phyloP scores from a whole-genome alignment of 2,329 filamentous ascomycete species.

The Botrytis medusae region DNA sequence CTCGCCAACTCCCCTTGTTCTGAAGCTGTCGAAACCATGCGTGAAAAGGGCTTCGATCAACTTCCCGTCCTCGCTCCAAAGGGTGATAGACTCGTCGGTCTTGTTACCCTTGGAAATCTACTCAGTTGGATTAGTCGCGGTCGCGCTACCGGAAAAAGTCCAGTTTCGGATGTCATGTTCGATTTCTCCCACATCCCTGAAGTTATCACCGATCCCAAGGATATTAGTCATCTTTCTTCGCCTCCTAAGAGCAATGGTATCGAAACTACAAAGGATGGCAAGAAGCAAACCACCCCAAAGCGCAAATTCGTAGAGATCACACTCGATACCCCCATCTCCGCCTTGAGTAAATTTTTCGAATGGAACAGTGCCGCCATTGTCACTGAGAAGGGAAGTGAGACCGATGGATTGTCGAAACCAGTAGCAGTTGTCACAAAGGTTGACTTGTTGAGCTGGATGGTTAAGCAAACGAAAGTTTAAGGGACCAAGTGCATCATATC shows the following conservation, averaged over 20 bases:
- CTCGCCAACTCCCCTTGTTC: constrained; percentile 69
- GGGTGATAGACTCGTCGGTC: constrained; percentile 75
- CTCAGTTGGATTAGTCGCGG: constrained; percentile 86
- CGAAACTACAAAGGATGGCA: constrained; percentile 35
- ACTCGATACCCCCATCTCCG: constrained; percentile 77
- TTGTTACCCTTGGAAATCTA: constrained; percentile 93
- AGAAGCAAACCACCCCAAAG: constrained; percentile 48
- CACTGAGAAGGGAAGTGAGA: constrained; percentile 67
- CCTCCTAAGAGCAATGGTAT: constrained; percentile 38
- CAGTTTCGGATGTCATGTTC: constrained; percentile 91
- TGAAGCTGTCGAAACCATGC: constrained; percentile 95
- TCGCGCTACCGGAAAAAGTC: constrained; percentile 70
- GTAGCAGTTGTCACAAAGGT: constrained; percentile 95
- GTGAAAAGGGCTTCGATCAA: constrained; percentile 97
- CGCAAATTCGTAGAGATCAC: constrained; percentile 93
- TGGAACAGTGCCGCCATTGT: constrained; percentile 97
- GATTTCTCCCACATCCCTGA: constrained; percentile 86
- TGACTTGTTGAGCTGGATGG: constrained; percentile 88
- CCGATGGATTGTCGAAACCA: constrained; percentile 63
- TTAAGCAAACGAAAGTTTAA: constrained; percentile 57
- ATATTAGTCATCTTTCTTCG: constrained; percentile 48
- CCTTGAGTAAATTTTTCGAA: constrained; percentile 90
- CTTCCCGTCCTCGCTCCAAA: constrained; percentile 79
- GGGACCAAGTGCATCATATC: neutral
- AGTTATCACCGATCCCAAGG: constrained; percentile 82